Evolutionary conservation across 2,329 filamentous ascomycete species (phyloP).

Genomic region (Talaromyces amestolkiae): DNA sequence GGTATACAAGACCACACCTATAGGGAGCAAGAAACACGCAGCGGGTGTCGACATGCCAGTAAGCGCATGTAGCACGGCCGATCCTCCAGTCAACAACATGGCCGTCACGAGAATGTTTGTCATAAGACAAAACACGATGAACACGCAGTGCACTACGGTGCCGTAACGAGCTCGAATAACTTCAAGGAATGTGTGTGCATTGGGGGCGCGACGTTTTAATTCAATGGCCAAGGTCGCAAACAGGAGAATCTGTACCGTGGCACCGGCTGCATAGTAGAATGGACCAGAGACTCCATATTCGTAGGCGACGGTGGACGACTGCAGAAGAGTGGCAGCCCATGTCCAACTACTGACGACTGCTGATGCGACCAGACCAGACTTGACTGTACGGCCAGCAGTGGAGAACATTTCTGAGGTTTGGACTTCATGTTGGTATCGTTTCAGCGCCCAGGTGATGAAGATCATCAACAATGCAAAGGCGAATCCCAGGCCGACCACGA

Average conservation of each 20-base stretch:
- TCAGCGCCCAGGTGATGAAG: slow-evolving; percentile 67
- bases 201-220: slow-evolving; percentile 79
- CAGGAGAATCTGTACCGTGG: slow-evolving; percentile 81
- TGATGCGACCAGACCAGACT: slow-evolving; percentile 80
- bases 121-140: slow-evolving; percentile 76
- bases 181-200: slow-evolving; percentile 82
- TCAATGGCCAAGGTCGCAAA: slow-evolving; percentile 91
- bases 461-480: slow-evolving; percentile 75
- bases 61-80: slow-evolving; percentile 68
- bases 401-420: slow-evolving; percentile 93
- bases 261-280: slow-evolving; percentile 68
- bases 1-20: slow-evolving; percentile 80
- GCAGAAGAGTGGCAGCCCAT: slow-evolving; percentile 80
- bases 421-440: slow-evolving; percentile 66
- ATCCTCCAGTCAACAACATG: slow-evolving; percentile 83
- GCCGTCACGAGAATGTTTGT: slow-evolving; percentile 86
- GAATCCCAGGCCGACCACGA: slow-evolving; percentile 71
- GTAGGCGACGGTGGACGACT: slow-evolving; percentile 79
- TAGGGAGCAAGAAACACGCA: slow-evolving; percentile 77
- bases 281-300: slow-evolving; percentile 68
- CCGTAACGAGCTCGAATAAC: slow-evolving; percentile 81
- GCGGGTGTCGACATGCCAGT: slow-evolving; percentile 75
- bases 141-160: slow-evolving; percentile 68
- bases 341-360: slow-evolving; percentile 94
- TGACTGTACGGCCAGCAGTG: slow-evolving; percentile 82